These are phyloP conservation scores for Colletotrichum tropicicola DNA, from an alignment of 2,329 filamentous ascomycete species.

Conservation along the genomic window DNA sequence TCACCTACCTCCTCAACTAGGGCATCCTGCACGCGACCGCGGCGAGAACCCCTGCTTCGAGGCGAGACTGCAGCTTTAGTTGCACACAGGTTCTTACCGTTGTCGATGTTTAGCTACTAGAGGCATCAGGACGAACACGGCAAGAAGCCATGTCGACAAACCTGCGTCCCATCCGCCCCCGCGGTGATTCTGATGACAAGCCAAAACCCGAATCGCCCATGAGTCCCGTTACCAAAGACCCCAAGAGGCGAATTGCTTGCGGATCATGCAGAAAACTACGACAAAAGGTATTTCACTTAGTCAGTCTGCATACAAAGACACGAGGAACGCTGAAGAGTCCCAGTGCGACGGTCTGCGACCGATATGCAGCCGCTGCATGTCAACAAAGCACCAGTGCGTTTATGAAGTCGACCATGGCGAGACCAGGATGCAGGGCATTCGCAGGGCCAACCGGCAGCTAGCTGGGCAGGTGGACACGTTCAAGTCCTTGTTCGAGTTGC, in stretches of 20 bases:
- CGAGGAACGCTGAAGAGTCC: neutral
- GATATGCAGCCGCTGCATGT: neutral
- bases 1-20: too few relatives aligned
- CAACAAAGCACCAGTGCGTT: neutral
- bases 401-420: slow-evolving; percentile 23
- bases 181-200: neutral
- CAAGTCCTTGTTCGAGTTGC: slow-evolving; percentile 5
- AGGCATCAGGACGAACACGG: neutral
- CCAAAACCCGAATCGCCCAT: neutral
- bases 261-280: slow-evolving; percentile 18
- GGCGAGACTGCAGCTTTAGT: too few relatives aligned
- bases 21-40: too few relatives aligned
- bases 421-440: slow-evolving; percentile 25
- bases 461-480: neutral
- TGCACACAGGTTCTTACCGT: too few relatives aligned
- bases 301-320: too few relatives aligned
- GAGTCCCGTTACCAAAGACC: neutral
- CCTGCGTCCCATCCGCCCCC: slow-evolving; percentile 7
- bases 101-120: too few relatives aligned
- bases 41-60: too few relatives aligned
- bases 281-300: slow-evolving; percentile 17
- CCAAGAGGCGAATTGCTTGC: slow-evolving; percentile 16
- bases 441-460: slow-evolving; percentile 13
- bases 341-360: slow-evolving; percentile 24
- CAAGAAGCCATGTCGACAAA: slow-evolving; percentile 6